These are phyloP conservation scores for Cutaneotrichosporon mucoides DNA, from an alignment of 1,284 basidiomycete genomes.

Conservation along the genomic window DNA sequence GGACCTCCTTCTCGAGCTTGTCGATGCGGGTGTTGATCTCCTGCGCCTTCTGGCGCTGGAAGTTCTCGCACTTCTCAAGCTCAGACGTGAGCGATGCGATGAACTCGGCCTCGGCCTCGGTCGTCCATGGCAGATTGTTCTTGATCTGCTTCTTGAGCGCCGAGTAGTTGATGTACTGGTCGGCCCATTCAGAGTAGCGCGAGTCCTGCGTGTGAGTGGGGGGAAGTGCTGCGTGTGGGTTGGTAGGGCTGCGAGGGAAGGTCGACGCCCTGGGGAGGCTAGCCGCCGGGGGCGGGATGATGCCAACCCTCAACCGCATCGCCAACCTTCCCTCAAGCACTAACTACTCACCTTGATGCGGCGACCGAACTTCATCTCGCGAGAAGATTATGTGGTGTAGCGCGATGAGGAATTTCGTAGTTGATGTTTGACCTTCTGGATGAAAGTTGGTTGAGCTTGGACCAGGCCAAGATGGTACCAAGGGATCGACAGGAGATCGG, in stretches of 20 bases:
- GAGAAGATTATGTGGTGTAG: no score
- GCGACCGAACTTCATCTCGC: conserved; percentile 76
- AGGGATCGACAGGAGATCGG: no score
- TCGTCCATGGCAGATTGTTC: conserved; percentile 59
- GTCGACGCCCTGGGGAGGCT: no score
- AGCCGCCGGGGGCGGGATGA: no score
- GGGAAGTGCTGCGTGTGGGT: no score
- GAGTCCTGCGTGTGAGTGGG: conserved; percentile 58
- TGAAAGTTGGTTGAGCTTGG: no score
- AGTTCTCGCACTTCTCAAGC: conserved; percentile 92
- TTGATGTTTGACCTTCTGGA: neutral
- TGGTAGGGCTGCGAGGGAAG: no score
- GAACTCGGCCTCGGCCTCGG: conserved; percentile 76
- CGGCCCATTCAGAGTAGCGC: conserved; percentile 83
- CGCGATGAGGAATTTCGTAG: neutral
- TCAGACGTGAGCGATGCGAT: conserved; percentile 74
- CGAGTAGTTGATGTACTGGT: conserved; percentile 86
- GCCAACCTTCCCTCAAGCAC: no score
- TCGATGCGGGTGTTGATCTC: conserved; percentile 76
- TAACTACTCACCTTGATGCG: conserved; percentile 67
- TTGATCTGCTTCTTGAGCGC: conserved; percentile 85
- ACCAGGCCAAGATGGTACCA: no score
- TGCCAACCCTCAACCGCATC: no score
- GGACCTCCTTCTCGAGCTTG: conserved; percentile 73
- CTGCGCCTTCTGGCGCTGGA: conserved; percentile 86